Evolutionary conservation across 495 filamentous ascomycete genomes (phyloP).

Genomic region (Xylaria cubensis): DNA sequence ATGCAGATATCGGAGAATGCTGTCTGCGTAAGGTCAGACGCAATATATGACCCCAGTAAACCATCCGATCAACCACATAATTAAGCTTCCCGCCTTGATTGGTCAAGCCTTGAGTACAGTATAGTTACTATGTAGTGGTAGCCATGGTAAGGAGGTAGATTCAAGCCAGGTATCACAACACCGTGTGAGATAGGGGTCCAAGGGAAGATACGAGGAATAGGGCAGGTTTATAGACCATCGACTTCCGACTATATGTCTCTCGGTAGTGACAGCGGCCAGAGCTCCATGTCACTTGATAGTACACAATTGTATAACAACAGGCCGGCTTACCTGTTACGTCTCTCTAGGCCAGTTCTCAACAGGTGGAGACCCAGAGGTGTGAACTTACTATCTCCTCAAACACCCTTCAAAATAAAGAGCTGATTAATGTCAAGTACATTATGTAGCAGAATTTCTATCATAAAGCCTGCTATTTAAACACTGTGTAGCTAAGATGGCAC

Average conservation of each 20-base stretch:
- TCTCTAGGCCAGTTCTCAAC: neutral
- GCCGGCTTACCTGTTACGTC: neutral
- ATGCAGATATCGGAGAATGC: conserved; percentile 19
- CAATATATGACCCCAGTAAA: neutral
- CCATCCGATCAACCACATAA: neutral
- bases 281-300: neutral
- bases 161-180: neutral
- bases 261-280: neutral
- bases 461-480: neutral
- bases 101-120: neutral
- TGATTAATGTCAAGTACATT: neutral
- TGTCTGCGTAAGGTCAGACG: neutral
- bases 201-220: neutral
- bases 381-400: neutral
- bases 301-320: conserved; percentile 8
- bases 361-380: neutral
- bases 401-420: neutral
- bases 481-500: conserved; percentile 7
- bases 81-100: neutral
- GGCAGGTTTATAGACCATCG: neutral
- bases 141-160: neutral
- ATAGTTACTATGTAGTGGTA: neutral
- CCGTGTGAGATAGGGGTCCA: conserved; percentile 4
- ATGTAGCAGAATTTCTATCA: neutral
- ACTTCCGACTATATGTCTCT: conserved; percentile 8